Conservation (phyloP, 176 grass and related monocot species). For the Cocos nucifera region DNA sequence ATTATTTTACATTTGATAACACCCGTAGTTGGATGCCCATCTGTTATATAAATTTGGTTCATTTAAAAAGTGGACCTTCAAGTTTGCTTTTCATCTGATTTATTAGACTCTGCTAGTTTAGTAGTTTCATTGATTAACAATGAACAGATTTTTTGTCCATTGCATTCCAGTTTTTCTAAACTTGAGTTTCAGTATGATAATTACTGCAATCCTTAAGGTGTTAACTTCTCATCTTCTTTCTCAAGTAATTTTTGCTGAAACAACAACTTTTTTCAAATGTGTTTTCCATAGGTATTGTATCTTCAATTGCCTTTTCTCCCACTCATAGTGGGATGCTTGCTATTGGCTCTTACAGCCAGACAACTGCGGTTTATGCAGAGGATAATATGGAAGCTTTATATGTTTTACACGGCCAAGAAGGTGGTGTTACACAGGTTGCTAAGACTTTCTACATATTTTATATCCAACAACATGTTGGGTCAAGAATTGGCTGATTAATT, state of each 20-base stretch:
- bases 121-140: no score
- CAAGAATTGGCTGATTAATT: conserved; percentile 19
- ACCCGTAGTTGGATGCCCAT: no score
- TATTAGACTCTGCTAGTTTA: no score
- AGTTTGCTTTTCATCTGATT: no score
- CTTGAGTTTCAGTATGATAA: neutral
- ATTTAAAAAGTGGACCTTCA: no score
- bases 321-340: conserved; percentile 77
- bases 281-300: conserved; percentile 57
- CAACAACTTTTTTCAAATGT: neutral
- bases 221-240: neutral
- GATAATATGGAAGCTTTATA: conserved; percentile 81
- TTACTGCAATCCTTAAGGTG: neutral
- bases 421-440: conserved; percentile 86
- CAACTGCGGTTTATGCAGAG: conserved; percentile 73
- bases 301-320: conserved; percentile 77
- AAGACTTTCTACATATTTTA: conserved; percentile 2
- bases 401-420: conserved; percentile 77
- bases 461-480: neutral
- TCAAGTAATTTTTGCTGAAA: neutral
- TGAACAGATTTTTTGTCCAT: no score
- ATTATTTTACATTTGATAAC: no score
- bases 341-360: conserved; percentile 87
- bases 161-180: no score
- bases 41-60: no score